Base-by-base conservation (phyloP, 352 stramenopile species). In the Elongisporangium undulatum region DNA sequence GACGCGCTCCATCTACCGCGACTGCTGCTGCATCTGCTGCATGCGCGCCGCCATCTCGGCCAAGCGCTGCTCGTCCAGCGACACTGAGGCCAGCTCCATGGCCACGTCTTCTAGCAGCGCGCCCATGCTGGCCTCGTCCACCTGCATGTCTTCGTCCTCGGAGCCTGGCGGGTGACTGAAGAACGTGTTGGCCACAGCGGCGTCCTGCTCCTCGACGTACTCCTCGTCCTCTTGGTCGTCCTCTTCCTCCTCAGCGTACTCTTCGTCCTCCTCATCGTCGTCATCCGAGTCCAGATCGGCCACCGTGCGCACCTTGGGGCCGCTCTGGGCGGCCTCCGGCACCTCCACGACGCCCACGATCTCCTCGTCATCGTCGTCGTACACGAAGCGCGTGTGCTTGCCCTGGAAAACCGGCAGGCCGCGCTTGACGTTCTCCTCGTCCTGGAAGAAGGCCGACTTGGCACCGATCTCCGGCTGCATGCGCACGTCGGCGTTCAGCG, bases 331-430 rank as follows among this genome's bases (percentile, higher is more conserved):
- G 63, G 84, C 59, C 53, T 88, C 56, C 53, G 79, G 89, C 54
- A 88, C 79, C 59, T 91, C 82, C 21, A 91, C 71, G 1, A 70
- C 79, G 7, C 55, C 78, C 38, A 89, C 66, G 61, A 92, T 89
- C 59, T 85, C 74, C 9, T 85, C 72, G 0, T 89, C 79, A 8
- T 87, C 77, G 13, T 87, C 76, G 57, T 92, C 82, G 69, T 92
- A 92, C 54, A 92, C 72, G 49, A 92, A 91, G 29, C 82, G 79
- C 67, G 79, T 91, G 77, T 91, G 82, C 61, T 82, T 88, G 24
- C 82, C 82, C 64, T 89, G 82, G 64, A 91, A 91, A 13, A 91
- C 74, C 1, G 82, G 82, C 29, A 91, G 72, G 6, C 82, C 82
- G 20, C 66, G 70, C 53, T 66, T 54, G 52, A 89, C 67, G 66